A percentile compares a stretch with the other conserved stretches of the same genome.
Conservation (phyloP, 257 asterid species). For the Voacanga thouarsii region DNA sequence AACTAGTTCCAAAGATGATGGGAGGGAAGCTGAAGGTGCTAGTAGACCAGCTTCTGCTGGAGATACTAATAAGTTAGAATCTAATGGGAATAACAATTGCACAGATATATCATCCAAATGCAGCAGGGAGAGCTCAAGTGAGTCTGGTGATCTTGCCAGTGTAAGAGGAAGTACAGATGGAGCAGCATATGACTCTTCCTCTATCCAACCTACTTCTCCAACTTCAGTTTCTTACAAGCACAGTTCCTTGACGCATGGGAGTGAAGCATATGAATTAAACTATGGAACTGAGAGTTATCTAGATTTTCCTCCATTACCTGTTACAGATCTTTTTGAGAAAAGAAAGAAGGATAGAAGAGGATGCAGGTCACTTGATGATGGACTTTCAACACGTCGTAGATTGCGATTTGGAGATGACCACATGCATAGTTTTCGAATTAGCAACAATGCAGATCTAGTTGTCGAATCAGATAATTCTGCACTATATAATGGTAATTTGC, state of each 20-base stretch:
- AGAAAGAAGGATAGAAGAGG: conserved; percentile 43
- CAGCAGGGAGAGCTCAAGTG: conserved; percentile 52
- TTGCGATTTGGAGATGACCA: conserved; percentile 59
- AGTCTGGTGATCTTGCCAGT: conserved; percentile 65
- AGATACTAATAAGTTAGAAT: conserved; percentile 35
- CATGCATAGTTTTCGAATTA: conserved; percentile 87
- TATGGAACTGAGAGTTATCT: conserved; percentile 48
- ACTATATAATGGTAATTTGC: conserved; percentile 34
- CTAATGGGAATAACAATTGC: conserved; percentile 41
- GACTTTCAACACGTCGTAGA: conserved; percentile 44
- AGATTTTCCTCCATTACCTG: conserved; percentile 88
- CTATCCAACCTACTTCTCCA: conserved; percentile 48
- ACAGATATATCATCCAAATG: conserved; percentile 40
- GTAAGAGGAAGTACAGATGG: conserved; percentile 55
- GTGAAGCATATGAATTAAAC: conserved; percentile 43
- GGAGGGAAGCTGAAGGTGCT: conserved; percentile 48
- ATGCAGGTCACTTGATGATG: conserved; percentile 47
- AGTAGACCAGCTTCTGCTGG: conserved; percentile 43
- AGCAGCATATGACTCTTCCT: conserved; percentile 66
- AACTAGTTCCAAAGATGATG: conserved; percentile 74
- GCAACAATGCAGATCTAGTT: conserved; percentile 78
- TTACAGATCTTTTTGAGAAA: conserved; percentile 71
- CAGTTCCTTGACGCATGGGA: conserved; percentile 38
- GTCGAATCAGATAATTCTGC: conserved; percentile 58
- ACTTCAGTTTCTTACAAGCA: conserved; percentile 46